Evolutionary conservation across 2,329 filamentous ascomycete genomes (phyloP).

Genomic region (Fonsecaea pugnacius): DNA sequence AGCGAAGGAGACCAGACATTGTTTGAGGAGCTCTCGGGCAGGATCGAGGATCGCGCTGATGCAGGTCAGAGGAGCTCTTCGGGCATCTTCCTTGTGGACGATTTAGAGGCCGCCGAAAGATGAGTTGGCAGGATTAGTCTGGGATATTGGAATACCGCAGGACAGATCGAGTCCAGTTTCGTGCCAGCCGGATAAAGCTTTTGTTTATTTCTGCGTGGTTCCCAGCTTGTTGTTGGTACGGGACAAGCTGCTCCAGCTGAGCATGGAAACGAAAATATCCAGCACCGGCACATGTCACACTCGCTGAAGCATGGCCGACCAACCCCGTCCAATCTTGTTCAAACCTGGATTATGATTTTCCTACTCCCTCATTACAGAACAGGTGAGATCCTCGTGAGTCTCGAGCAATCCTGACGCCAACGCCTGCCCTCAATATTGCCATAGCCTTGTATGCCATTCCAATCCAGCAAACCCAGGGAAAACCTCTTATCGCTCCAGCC

Average conservation of each 20-base stretch:
- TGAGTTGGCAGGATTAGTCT: not conserved
- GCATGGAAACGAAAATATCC: not conserved
- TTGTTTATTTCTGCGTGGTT: not conserved
- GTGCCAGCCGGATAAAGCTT: not conserved
- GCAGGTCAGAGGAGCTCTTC: constrained; percentile 10
- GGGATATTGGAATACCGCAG: not conserved
- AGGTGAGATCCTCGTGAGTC: not conserved
- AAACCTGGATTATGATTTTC: constrained; percentile 3
- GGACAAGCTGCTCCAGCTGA: not conserved
- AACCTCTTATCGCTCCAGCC: not conserved
- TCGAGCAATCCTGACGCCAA: not conserved
- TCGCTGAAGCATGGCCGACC: not conserved
- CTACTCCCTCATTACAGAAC: not conserved
- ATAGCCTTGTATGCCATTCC: not conserved
- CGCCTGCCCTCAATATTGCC: not conserved
- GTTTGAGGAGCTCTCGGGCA: constrained; percentile 4
- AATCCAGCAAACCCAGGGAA: not conserved
- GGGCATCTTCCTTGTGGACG: constrained; percentile 20
- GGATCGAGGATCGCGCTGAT: constrained; percentile 17
- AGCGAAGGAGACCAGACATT: not conserved
- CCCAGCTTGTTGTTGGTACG: not conserved
- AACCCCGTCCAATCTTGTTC: not conserved
- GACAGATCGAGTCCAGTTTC: not conserved
- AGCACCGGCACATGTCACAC: not conserved
- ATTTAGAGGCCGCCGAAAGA: not conserved